These are phyloP conservation scores for Lantana camara DNA, from an alignment of 257 asterid species.

Conservation along the genomic window DNA sequence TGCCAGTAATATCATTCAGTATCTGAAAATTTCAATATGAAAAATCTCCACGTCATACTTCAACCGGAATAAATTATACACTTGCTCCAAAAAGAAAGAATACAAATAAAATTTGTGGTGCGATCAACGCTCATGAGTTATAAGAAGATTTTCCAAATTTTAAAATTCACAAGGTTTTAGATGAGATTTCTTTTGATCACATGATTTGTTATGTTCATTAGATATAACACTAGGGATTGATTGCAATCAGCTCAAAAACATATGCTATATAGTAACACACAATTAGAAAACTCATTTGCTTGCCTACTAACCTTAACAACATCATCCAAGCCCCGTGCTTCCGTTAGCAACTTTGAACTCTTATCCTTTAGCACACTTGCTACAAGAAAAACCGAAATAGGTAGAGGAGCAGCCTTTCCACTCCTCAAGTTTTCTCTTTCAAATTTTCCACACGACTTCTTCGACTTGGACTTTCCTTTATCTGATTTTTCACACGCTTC, in stretches of 20 bases:
- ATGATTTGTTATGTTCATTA: too few relatives aligned
- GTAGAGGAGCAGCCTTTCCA: conserved; percentile 62
- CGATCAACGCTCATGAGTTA: too few relatives aligned
- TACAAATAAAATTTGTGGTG: too few relatives aligned
- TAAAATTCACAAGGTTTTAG: too few relatives aligned
- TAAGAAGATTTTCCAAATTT: too few relatives aligned
- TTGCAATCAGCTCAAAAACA: neutral
- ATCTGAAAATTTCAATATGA: conserved; percentile 44
- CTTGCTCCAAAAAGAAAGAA: too few relatives aligned
- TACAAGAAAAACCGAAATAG: conserved; percentile 83
- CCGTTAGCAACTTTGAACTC: conserved; percentile 70
- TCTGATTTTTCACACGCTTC: conserved; percentile 49
- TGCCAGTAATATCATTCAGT: conserved; percentile 79
- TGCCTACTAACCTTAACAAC: conserved; percentile 76
- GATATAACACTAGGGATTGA: neutral
- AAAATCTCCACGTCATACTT: neutral
- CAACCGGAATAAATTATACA: too few relatives aligned
- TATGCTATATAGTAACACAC: neutral
- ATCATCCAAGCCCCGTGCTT: conserved; percentile 89
- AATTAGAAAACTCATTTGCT: neutral
- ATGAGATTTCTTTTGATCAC: too few relatives aligned
- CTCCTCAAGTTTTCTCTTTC: conserved; percentile 70
- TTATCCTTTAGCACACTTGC: conserved; percentile 84
- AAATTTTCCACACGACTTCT: conserved; percentile 65
- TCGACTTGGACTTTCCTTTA: conserved; percentile 57